A percentile compares a stretch with the other conserved stretches of the same genome.
Evolutionary conservation across 768 basidiomycete species (phyloP).

Genomic region (Naganishia randhawae): DNA sequence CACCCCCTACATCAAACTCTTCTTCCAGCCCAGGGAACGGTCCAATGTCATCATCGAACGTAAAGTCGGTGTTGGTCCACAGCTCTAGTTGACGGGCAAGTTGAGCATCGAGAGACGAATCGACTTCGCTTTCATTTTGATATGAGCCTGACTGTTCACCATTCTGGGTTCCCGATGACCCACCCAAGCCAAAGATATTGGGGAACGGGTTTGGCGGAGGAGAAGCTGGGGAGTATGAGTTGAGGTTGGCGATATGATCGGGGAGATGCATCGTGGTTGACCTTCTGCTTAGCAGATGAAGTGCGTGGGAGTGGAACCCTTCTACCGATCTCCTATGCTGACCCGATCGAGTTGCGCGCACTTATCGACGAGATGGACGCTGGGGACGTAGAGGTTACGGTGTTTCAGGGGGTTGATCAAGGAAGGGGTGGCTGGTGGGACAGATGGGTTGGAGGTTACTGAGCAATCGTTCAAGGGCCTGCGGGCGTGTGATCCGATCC

Average conservation of each 20-base stretch:
- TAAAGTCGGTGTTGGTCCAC: slow-evolving; percentile 32
- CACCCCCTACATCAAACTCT: slow-evolving; percentile 1
- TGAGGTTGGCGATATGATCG: slow-evolving; percentile 31
- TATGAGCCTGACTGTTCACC: slow-evolving; percentile 4
- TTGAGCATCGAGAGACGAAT: slow-evolving; percentile 17
- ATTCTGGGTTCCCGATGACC: background rate
- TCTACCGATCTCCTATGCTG: slow-evolving; percentile 2
- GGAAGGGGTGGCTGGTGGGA: background rate
- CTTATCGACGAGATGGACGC: too few species aligned
- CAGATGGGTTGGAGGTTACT: background rate
- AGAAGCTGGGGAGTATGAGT: slow-evolving; percentile 22
- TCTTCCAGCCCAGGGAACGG: slow-evolving; percentile 12
- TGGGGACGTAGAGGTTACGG: too few species aligned
- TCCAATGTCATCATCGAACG: slow-evolving; percentile 22
- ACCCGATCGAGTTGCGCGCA: background rate
- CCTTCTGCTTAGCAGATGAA: background rate
- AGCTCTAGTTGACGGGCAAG: slow-evolving; percentile 24
- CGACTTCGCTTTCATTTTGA: slow-evolving; percentile 8
- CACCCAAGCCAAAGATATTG: slow-evolving; percentile 6
- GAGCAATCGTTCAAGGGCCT: background rate
- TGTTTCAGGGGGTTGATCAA: background rate
- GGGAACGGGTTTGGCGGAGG: slow-evolving; percentile 16
- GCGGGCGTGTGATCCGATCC: background rate
- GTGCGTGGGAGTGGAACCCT: background rate
- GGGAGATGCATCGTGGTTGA: slow-evolving; percentile 27